phyloP scores from a whole-genome alignment of 2,329 filamentous ascomycete species.

The Hirsutella rhossiliensis region DNA sequence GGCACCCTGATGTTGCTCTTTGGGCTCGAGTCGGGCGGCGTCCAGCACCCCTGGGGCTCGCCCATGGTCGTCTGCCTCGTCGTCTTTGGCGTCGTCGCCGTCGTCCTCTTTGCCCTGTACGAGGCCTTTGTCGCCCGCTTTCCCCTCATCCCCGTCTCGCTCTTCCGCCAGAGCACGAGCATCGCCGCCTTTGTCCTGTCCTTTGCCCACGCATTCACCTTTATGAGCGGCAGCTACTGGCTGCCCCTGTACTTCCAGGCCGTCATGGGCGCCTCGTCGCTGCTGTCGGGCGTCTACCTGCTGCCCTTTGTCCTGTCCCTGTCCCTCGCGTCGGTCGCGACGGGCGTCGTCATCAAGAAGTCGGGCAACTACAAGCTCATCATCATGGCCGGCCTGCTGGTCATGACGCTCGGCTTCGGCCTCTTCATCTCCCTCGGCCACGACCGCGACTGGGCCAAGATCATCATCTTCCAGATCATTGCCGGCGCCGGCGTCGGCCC shows the following conservation, averaged over 20 bases:
- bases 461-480: conserved; percentile 50
- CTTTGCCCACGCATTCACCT: conserved; percentile 64
- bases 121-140: conserved; percentile 65
- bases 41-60: conserved; percentile 62
- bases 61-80: conserved; percentile 66
- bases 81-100: conserved; percentile 54
- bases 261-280: conserved; percentile 53
- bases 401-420: conserved; percentile 55
- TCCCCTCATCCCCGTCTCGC: conserved; percentile 62
- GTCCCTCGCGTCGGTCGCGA: conserved; percentile 47
- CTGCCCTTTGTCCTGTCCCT: conserved; percentile 58
- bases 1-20: conserved; percentile 79
- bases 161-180: conserved; percentile 58
- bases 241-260: conserved; percentile 78
- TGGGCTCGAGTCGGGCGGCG: conserved; percentile 74
- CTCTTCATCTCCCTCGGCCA: conserved; percentile 50
- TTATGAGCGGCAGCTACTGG: conserved; percentile 70
- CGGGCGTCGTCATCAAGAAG: conserved; percentile 46
- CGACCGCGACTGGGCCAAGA: conserved; percentile 39
- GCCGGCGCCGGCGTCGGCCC: conserved; percentile 54
- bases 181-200: conserved; percentile 51
- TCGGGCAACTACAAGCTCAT: conserved; percentile 53
- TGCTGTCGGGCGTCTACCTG: conserved; percentile 63
- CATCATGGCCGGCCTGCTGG: conserved; percentile 45
- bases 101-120: conserved; percentile 56